Evolutionary conservation across 352 stramenopile species (phyloP).

Genomic region (Chrysophaeum taylorii): DNA sequence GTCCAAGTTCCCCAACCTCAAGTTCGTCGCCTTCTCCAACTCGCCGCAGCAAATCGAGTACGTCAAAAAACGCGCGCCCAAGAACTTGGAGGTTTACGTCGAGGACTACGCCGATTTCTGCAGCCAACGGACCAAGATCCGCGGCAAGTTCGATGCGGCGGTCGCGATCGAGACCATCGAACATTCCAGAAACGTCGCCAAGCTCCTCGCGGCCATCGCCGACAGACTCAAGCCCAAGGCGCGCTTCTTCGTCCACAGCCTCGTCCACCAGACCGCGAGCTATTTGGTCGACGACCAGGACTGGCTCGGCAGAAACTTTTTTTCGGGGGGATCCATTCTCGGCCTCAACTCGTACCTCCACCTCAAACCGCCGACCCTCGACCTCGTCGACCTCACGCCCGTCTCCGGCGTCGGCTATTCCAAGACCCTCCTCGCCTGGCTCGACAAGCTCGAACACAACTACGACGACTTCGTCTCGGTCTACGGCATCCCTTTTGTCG

Average conservation of each 20-base stretch:
- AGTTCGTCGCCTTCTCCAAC: slow-evolving; percentile 59
- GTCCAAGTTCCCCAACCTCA: slow-evolving; percentile 53
- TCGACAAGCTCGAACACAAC: slow-evolving; percentile 46
- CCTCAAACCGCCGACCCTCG: slow-evolving; percentile 50
- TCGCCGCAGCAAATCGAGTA: slow-evolving; percentile 60
- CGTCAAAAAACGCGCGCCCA: too few species aligned
- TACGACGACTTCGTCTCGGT: slow-evolving; percentile 48
- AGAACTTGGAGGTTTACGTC: too few species aligned
- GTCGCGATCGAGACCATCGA: slow-evolving; percentile 60
- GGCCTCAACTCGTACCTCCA: slow-evolving; percentile 62
- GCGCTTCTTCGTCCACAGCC: slow-evolving; percentile 65
- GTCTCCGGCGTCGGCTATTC: slow-evolving; percentile 66
- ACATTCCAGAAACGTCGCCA: slow-evolving; percentile 16
- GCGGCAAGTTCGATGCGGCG: slow-evolving; percentile 66
- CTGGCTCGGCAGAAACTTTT: slow-evolving; percentile 76
- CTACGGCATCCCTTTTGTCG: slow-evolving; percentile 53
- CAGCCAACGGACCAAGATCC: too few species aligned
- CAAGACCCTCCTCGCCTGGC: slow-evolving; percentile 59
- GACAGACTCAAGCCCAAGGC: slow-evolving; percentile 72
- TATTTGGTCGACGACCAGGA: slow-evolving; percentile 43
- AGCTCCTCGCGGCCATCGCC: slow-evolving; percentile 45
- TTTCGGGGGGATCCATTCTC: slow-evolving; percentile 74
- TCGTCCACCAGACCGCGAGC: slow-evolving; percentile 51
- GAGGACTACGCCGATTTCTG: too few species aligned
- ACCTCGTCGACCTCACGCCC: slow-evolving; percentile 54